These are phyloP conservation scores for Phallus indusiatus DNA, from an alignment of 768 basidiomycete species.

Conservation along the genomic window DNA sequence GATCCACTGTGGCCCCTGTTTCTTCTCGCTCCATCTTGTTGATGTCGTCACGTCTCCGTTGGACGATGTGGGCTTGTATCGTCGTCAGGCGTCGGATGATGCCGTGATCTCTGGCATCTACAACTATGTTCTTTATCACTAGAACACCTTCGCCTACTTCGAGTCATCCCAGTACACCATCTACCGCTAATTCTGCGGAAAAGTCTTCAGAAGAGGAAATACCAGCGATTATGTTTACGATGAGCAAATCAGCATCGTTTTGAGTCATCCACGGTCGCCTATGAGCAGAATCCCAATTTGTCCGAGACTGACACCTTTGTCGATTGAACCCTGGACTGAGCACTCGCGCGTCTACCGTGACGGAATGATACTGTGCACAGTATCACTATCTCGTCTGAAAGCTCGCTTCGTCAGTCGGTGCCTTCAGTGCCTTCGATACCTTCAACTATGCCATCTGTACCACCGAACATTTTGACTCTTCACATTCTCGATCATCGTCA, in stretches of 20 bases:
- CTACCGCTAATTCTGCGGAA: background rate
- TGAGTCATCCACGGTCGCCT: background rate
- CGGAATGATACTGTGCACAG: background rate
- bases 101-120: conserved; percentile 36
- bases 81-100: conserved; percentile 58
- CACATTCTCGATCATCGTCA: conserved; percentile 22
- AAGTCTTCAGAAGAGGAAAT: background rate
- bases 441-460: conserved; percentile 15
- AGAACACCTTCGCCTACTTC: conserved; percentile 18
- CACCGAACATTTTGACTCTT: background rate
- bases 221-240: background rate
- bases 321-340: background rate
- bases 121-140: conserved; percentile 14
- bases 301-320: background rate
- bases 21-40: conserved; percentile 15
- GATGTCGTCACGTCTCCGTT: conserved; percentile 21
- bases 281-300: conserved; percentile 7
- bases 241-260: background rate
- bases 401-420: background rate
- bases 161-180: conserved; percentile 14
- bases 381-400: background rate
- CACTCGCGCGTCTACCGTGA: background rate
- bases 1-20: conserved; percentile 31
- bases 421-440: conserved; percentile 28
- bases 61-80: conserved; percentile 22